Evolutionary conservation across 371 early-diverging fungal genomes (phyloP), one percentile per base, ranked within the genome.

Genomic region (Mortierella sp.): DNA sequence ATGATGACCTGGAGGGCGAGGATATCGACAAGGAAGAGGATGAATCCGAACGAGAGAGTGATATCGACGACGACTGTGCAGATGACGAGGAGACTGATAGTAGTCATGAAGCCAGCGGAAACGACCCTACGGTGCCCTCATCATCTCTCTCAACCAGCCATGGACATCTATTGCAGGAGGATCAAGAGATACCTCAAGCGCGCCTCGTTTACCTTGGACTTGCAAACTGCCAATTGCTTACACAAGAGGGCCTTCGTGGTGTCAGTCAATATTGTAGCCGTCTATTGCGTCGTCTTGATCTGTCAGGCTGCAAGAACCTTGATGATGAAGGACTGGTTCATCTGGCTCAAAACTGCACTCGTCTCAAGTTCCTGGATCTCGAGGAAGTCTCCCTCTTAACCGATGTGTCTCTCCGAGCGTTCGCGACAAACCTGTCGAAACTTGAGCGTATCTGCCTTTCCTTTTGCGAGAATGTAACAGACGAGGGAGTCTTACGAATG

Each of bases 371-470:
- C 54, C 52, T 88, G 19, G 88, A 88, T 60, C 79, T 88, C n/a
- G 88, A 88, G 40, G 86, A 85, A 19, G 62, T 84, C 8, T 76
- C 57, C 5, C 80, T 79, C 3, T 74, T 88, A 24, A 86, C 88
- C 2, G 82, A 80, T 21, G 53, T 53, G 12, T 82, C 88, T 1
- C 67, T 86, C n/a, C 79, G 76, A 9, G 72, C 68, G 2, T 76
- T 76, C 57, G 76, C 65, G 12, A 28, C 64, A 60, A 7, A 64
- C 31, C 62, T 76, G 17, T 53, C 47, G 2, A 63, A 57, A 16
- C 61, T 76, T n/a, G 76, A 76, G 41, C 69, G 76, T 19, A 55
- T 76, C 45, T 76, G 57, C 19, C 31, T 76, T 13, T 76, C 76
- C 7, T 64, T 64, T 37, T 68, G 76, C 37, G 76, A 76, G 49